phyloP scores from a whole-genome alignment of 768 basidiomycete species.

The Lyophyllum shimeji region DNA sequence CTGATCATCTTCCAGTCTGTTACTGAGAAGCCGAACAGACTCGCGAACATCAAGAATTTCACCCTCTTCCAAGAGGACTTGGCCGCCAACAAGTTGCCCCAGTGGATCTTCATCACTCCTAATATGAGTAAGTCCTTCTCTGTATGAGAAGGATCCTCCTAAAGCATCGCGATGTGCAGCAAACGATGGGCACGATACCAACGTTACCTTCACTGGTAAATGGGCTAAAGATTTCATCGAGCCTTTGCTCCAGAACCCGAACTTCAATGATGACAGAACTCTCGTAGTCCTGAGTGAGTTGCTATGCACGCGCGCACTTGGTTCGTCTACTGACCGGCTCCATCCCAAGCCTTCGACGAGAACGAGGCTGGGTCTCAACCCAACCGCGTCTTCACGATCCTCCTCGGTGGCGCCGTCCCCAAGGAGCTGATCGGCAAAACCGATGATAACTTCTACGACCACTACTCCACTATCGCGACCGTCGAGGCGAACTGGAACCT shows the following conservation, averaged over 20 bases:
- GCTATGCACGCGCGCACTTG: neutral
- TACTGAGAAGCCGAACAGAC: constrained; percentile 38
- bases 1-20: constrained; percentile 52
- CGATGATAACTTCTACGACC: constrained; percentile 58
- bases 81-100: constrained; percentile 46
- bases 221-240: constrained; percentile 53
- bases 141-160: neutral
- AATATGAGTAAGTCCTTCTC: constrained; percentile 38
- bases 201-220: constrained; percentile 40
- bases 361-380: constrained; percentile 37
- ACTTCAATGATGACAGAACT: constrained; percentile 55
- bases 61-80: constrained; percentile 62
- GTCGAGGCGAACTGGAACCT: constrained; percentile 64
- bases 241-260: constrained; percentile 46
- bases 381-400: constrained; percentile 46
- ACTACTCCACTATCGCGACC: constrained; percentile 58
- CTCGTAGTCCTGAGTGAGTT: constrained; percentile 48
- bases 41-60: constrained; percentile 52
- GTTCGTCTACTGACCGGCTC: neutral
- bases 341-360: constrained; percentile 53
- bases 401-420: constrained; percentile 46
- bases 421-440: constrained; percentile 36
- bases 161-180: constrained; percentile 12
- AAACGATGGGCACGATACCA: constrained; percentile 64
- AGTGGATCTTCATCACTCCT: constrained; percentile 65